phyloP scores from a whole-genome alignment of 2,329 filamentous ascomycete species.

The Fusarium hainanense region DNA sequence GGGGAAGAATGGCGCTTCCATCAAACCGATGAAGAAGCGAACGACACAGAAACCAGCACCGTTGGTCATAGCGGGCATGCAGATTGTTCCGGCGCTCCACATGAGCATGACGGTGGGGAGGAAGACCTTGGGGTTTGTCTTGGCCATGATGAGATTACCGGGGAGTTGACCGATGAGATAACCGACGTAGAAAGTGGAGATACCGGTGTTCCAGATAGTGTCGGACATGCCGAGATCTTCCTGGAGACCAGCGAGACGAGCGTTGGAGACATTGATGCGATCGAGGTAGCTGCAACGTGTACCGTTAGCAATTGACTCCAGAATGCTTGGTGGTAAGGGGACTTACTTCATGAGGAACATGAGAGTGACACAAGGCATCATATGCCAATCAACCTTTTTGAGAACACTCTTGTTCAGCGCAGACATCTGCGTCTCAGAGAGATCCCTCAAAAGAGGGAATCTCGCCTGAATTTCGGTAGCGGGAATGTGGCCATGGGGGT shows the following conservation, averaged over 20 bases:
- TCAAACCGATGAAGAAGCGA: constrained; percentile 50
- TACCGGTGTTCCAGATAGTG: constrained; percentile 54
- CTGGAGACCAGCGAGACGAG: constrained; percentile 53
- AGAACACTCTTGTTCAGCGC: constrained; percentile 44
- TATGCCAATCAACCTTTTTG: constrained; percentile 48
- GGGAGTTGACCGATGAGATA: constrained; percentile 60
- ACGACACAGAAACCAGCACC: constrained; percentile 46
- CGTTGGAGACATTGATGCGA: constrained; percentile 62
- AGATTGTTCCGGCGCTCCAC: constrained; percentile 56
- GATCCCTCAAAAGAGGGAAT: constrained; percentile 39
- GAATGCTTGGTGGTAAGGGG: too few species aligned
- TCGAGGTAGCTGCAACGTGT: constrained; percentile 58
- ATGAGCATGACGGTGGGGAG: constrained; percentile 56
- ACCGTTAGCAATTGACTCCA: background rate
- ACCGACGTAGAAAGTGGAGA: constrained; percentile 59
- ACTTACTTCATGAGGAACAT: constrained; percentile 32
- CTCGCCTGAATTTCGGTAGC: constrained; percentile 43
- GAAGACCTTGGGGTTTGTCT: constrained; percentile 51
- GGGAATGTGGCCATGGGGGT: background rate
- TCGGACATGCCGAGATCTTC: constrained; percentile 52
- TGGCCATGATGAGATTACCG: constrained; percentile 59
- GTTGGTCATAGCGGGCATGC: constrained; percentile 55
- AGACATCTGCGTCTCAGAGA: constrained; percentile 40
- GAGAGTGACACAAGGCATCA: constrained; percentile 34
- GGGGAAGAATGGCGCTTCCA: constrained; percentile 58